Evolutionary conservation across 129 eudicot genomes (phyloP).

Genomic region (Centella asiatica): DNA sequence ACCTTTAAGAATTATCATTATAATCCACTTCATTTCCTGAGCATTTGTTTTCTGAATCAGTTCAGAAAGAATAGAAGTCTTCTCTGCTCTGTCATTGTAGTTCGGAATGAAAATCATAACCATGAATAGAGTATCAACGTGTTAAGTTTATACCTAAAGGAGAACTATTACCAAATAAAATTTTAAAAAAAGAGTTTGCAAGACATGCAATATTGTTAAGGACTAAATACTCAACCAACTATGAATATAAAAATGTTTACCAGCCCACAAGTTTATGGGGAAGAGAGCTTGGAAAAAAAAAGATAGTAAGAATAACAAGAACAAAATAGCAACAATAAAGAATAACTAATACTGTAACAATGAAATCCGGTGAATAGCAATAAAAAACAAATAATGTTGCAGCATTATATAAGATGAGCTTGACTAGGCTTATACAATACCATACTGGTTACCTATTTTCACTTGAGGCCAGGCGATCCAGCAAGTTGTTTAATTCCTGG

Average conservation of each 20-base stretch:
- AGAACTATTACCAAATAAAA: background rate
- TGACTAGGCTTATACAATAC: background rate
- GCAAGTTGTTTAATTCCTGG: slow-evolving; percentile 68
- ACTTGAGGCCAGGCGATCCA: slow-evolving; percentile 78
- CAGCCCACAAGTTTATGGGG: background rate
- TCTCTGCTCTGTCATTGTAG: slow-evolving; percentile 56
- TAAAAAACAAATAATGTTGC: background rate
- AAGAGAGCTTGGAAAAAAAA: too few relatives aligned
- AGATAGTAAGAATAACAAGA: too few relatives aligned
- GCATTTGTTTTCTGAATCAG: slow-evolving; percentile 86
- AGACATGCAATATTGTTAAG: too few relatives aligned
- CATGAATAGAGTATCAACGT: background rate
- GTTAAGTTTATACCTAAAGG: background rate
- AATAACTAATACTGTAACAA: background rate
- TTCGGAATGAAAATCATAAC: slow-evolving; percentile 8
- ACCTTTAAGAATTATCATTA: slow-evolving; percentile 96
- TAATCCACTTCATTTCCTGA: slow-evolving; percentile 96
- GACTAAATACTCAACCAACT: too few relatives aligned
- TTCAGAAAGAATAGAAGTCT: slow-evolving; percentile 62
- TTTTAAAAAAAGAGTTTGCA: background rate
- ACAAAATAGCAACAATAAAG: too few relatives aligned
- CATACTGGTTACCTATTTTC: slow-evolving; percentile 57
- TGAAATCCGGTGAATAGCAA: background rate
- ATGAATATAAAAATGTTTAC: too few relatives aligned
- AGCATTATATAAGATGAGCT: background rate